Evolutionary conservation across 2,329 filamentous ascomycete species (phyloP).

Genomic region (Alternaria tenuissima): DNA sequence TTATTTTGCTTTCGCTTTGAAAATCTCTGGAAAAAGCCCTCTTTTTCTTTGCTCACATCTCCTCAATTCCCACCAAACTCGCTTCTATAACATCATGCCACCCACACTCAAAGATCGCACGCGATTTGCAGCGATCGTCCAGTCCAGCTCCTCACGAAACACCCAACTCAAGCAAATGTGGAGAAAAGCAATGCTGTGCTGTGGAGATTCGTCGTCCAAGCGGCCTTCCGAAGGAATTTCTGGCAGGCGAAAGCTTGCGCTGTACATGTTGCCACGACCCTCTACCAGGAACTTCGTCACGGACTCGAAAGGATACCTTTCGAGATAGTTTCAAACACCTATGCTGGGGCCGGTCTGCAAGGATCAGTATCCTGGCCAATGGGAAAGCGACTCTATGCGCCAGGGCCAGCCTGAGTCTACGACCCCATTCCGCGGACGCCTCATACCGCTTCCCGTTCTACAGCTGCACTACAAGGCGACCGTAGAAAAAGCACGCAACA

Average conservation of each 20-base stretch:
- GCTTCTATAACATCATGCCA: neutral
- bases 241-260: neutral
- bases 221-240: conserved; percentile 2
- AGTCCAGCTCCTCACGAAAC: neutral
- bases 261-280: conserved; percentile 3
- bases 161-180: neutral
- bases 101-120: neutral
- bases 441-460: neutral
- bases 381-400: neutral
- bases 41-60: neutral
- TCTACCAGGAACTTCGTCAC: neutral
- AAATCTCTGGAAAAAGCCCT: neutral
- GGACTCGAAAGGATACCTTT: neutral
- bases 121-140: neutral
- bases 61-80: neutral
- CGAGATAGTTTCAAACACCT: neutral
- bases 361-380: neutral
- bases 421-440: neutral
- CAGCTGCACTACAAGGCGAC: neutral
- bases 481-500: neutral
- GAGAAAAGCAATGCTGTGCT: conserved; percentile 1
- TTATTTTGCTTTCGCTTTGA: neutral
- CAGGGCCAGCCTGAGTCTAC: neutral
- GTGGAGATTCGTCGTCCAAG: neutral
- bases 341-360: neutral